Evolutionary conservation across 345 rosid genomes (phyloP), one percentile per base, ranked within the genome.

Genomic region (Nasturtium officinale): DNA sequence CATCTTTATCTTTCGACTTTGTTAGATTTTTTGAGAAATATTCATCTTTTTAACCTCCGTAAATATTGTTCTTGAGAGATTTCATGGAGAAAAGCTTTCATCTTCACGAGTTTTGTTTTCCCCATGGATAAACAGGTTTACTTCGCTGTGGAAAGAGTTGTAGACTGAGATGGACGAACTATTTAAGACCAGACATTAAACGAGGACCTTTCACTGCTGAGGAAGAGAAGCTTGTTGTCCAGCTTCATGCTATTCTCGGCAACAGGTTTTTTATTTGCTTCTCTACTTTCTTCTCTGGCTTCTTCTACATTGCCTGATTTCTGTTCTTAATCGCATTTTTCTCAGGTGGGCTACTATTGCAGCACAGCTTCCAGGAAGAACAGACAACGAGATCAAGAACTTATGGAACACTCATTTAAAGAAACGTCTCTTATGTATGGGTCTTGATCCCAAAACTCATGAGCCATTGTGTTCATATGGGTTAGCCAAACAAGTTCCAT

Each of bases 341-440:
- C 54, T 62, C 26, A 94, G 99, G 83, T 95, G 99, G 99, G 98
- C 99, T 33, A 89, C 98, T n/a, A 95, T 95, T 67, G 97, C 99
- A 23, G 85, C 88, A 63, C 96, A 95, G 62, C 82, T 95, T 1
- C 94, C 97, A 20, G 99, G 99, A 67, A 86, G 99, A 77, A 95
- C 99, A 23, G 99, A 91, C 76, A 95, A 91, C 37, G 98, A 95
- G 87, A 86, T 95, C 74, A 91, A 95, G 89, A 95, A 95, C 82
- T 77, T 91, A 17, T 95, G 99, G 99, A 95, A 95, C 85, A 95
- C 98, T 16, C 96, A 95, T 77, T 80, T 95, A 65, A 95, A 90
- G 83, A 95, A 95, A 59, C 91, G 96, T 37, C 90, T 91, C 0
- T 71, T 90, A 15, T 67, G 80, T 42, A 79, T 91, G 98, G 98